phyloP scores from a whole-genome alignment of 768 basidiomycete genomes.

The Agaricus sinodeliciosus region DNA sequence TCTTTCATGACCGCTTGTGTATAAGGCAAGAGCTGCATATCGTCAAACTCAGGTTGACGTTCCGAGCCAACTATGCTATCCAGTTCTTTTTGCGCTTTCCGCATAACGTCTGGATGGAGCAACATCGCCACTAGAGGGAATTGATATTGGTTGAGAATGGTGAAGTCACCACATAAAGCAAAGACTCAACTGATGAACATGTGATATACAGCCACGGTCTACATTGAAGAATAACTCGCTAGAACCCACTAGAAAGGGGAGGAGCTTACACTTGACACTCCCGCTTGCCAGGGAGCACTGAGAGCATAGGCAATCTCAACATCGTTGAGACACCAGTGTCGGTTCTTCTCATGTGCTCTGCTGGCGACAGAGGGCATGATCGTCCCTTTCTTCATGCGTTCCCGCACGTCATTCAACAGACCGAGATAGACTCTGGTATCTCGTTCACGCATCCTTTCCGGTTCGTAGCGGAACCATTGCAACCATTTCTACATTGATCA shows the following conservation, averaged over 20 bases:
- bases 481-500: conserved; percentile 15
- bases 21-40: conserved; percentile 17
- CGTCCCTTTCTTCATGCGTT: conserved; percentile 16
- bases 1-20: conserved; percentile 16
- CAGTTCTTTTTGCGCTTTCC: conserved; percentile 24
- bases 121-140: conserved; percentile 22
- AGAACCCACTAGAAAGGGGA: neutral
- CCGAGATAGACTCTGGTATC: conserved; percentile 20
- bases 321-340: conserved; percentile 33
- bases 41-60: conserved; percentile 21
- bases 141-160: neutral
- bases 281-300: conserved; percentile 24
- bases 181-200: conserved; percentile 11
- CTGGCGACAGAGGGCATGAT: conserved; percentile 28
- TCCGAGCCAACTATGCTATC: conserved; percentile 22
- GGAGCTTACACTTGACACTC: conserved; percentile 21
- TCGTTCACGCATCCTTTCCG: conserved; percentile 17
- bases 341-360: conserved; percentile 33
- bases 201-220: conserved; percentile 6
- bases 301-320: conserved; percentile 35
- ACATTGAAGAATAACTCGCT: neutral
- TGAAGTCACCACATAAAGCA: neutral
- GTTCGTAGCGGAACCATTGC: conserved; percentile 25
- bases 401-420: conserved; percentile 19
- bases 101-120: conserved; percentile 19